Base-by-base conservation (phyloP, 306 rosid genomes). In the Arachis hypogaea region DNA sequence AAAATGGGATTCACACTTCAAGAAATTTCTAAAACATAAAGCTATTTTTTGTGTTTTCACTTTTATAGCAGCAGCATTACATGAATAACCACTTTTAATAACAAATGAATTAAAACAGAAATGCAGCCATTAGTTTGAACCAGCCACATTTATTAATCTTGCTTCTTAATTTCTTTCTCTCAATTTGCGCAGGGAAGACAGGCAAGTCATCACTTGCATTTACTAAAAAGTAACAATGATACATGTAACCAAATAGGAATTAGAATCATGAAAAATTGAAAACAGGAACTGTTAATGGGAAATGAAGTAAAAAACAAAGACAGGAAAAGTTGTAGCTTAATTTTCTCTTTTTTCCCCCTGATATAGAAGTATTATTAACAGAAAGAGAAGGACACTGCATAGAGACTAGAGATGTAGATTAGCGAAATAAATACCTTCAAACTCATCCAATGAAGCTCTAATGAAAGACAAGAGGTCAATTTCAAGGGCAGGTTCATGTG, bases 381-480 rank as follows among this genome's bases (percentile, higher is more conserved):
- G 12, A 11, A 11, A 59, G 18, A 9, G 8, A 6, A 59, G 9
- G 33, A 55, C 50, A 44, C 22, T 59, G 16, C 44, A 42, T 56
- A 22, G 3, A 22, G 51, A 12, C 43, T 16, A 75, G 28, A 43
- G 64, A 47, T 46, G 40, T 63, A 68, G 28, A 60, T 73, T 66
- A 69, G 30, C 11, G 45, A 16, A 71, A 47, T n/a, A 65, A 83
- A 74, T 71, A 93, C 96, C 98, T 94, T 94, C 94, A 50, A 56
- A 74, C 71, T 86, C 83, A 66, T 85, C 80, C 49, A 89, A 16
- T 18, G 85, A 81, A 56, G 88, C 85, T 74, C 84, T 85, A 59
- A 91, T 82, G 84, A 89, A 89, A 71, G 94, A 80, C 71, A 88
- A 83, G 72, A 86, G 62, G 68, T 85, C 88, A 66, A 18, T 84